Conservation (phyloP, 768 basidiomycete species). For the Clathrus columnatus region DNA sequence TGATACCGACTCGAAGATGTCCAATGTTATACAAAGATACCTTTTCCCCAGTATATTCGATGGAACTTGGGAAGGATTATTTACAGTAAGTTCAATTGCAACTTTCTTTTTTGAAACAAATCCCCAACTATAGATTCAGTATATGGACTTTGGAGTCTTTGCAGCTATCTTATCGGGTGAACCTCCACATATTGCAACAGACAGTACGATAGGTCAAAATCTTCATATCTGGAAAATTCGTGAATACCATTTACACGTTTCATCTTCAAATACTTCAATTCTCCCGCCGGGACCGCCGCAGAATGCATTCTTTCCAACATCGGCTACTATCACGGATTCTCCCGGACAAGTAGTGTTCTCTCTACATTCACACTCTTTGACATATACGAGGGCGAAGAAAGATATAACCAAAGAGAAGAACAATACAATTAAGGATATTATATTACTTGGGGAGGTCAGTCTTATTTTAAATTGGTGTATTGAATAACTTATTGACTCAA, state of each 20-base stretch:
- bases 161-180: conserved; percentile 65
- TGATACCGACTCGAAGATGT: conserved; percentile 27
- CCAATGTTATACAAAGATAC: conserved; percentile 8
- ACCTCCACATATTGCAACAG: conserved; percentile 55
- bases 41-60: conserved; percentile 47
- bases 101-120: background rate
- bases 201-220: conserved; percentile 71
- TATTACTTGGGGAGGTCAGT: conserved; percentile 66
- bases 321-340: conserved; percentile 36
- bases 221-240: conserved; percentile 84
- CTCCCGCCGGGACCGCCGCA: conserved; percentile 53
- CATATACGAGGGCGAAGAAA: background rate
- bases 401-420: background rate
- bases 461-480: background rate
- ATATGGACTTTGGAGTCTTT: conserved; percentile 80
- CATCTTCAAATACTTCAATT: conserved; percentile 8
- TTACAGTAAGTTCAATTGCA: conserved; percentile 42
- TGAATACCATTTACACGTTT: conserved; percentile 52
- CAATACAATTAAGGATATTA: conserved; percentile 38
- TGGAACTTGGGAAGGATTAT: conserved; percentile 74
- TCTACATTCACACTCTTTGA: background rate
- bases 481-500: background rate
- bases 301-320: conserved; percentile 50
- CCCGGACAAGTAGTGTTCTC: conserved; percentile 24
- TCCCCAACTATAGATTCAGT: conserved; percentile 33